Base-by-base conservation (phyloP, 306 rosid genomes). In the Glycine tomentella region DNA sequence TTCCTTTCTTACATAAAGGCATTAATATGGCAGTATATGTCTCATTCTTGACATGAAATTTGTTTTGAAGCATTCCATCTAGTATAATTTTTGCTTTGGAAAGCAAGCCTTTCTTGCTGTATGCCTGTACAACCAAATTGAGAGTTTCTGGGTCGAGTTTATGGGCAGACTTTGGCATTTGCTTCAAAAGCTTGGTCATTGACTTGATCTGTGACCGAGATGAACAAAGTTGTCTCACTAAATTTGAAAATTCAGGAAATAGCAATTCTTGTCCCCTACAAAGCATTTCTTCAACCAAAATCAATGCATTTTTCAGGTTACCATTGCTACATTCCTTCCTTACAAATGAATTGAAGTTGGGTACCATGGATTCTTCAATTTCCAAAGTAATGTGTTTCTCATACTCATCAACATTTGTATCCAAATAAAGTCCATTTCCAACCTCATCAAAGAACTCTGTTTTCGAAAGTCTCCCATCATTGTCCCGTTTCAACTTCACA, bases 371-470 rank as follows among this genome's bases (percentile, higher is more conserved):
- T 59, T 90, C 94, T 81, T 88, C 91, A 16, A 95, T 91, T 81
- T 91, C 80, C 56, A 40, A 8, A 17, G 72, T 69, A 51, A 95
- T 62, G 56, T 73, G 92, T 13, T 84, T 88, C 76, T 95, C 98
- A 86, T 80, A 95, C 83, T 85, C 90, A 72, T 86, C 95, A 70
- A 89, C 80, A 83, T 95, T 90, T 0, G 97, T 76, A 76, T 95
- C 99, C 82, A 95, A 84, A 87, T 95, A 95, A 81, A 95, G 98
- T 44, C 97, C 97, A 81, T 93, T 95, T 63, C 99, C 99, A 63
- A 93, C 87, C 76, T 81, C 78, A 76, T 95, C 99, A 49, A 86
- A 89, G 86, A 93, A 95, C 85, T 93, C 94, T 0, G 99, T 77
- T 66, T 89, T 88, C 17, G 93, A 90, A 76, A 89, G 83, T 34